phyloP scores from a whole-genome alignment of 73 alveolate genomes.

The Paramecium octaurelia region DNA sequence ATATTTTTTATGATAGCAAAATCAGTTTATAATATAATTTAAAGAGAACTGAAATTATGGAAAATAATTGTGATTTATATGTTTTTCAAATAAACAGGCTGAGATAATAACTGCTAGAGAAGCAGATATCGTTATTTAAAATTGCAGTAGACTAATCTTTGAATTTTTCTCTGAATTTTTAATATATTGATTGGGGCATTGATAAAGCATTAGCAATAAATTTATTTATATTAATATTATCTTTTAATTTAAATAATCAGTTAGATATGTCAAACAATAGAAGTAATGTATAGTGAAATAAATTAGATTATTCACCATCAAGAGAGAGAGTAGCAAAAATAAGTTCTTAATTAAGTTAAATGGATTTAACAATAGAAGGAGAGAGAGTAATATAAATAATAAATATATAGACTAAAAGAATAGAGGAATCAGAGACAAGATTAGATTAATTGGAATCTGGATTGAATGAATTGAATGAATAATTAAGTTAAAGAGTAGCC shows the following conservation, averaged over 20 bases:
- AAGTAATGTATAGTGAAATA: not conserved
- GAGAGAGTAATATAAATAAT: not conserved
- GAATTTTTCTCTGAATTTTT: not conserved
- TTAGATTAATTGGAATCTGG: constrained; percentile 6
- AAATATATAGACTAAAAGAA: constrained; percentile 44
- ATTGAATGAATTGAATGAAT: constrained; percentile 29
- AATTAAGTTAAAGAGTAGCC: constrained; percentile 33
- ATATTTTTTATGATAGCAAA: not conserved
- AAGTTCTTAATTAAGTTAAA: not conserved
- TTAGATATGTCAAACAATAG: constrained; percentile 7
- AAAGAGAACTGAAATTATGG: too few species aligned
- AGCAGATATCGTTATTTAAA: too few species aligned
- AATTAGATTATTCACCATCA: constrained; percentile 33
- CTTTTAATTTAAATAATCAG: not conserved
- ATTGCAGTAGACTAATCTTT: too few species aligned
- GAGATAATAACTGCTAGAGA: too few species aligned
- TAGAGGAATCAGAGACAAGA: constrained; percentile 23
- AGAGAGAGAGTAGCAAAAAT: constrained; percentile 40
- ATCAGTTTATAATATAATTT: too few species aligned
- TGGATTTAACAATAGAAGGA: constrained; percentile 38
- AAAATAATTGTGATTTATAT: too few species aligned
- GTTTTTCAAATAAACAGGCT: too few species aligned
- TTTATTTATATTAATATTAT: not conserved
- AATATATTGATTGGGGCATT: too few species aligned
- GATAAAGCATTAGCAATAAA: not conserved